phyloP scores from a whole-genome alignment of 2,329 filamentous ascomycete genomes.

The Lachnellula hyalina region DNA sequence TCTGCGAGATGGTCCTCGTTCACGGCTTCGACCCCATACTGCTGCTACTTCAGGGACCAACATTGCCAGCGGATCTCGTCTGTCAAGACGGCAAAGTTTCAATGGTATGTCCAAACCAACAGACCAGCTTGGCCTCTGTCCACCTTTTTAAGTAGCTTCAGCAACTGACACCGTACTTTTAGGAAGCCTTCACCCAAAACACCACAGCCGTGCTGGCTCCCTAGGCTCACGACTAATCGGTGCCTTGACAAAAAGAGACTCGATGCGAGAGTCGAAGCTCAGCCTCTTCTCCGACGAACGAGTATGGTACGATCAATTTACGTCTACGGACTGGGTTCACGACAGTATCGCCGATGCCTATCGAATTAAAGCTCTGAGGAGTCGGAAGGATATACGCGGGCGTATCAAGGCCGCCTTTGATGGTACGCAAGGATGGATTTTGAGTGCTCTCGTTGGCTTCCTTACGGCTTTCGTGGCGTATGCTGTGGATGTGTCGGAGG shows the following conservation, averaged over 20 bases:
- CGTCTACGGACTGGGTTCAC: conserved; percentile 96
- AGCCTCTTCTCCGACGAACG: conserved; percentile 74
- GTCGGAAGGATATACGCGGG: conserved; percentile 79
- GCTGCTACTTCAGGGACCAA: conserved; percentile 6
- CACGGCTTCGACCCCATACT: conserved; percentile 24
- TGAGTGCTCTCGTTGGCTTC: conserved; percentile 85
- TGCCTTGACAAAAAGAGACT: conserved; percentile 41
- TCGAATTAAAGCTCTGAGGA: conserved; percentile 76
- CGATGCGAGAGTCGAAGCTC: conserved; percentile 56
- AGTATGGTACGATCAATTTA: conserved; percentile 98
- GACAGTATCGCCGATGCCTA: conserved; percentile 94
- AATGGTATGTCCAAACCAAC: conserved; percentile 14
- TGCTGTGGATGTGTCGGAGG: conserved; percentile 80
- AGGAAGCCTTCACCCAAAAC: conserved; percentile 27
- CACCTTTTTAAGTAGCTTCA: neutral
- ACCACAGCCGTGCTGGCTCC: conserved; percentile 51
- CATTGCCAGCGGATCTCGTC: conserved; percentile 12
- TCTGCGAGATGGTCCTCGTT: conserved; percentile 22
- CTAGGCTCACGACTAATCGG: conserved; percentile 57
- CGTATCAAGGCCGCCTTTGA: conserved; percentile 73
- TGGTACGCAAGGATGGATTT: conserved; percentile 86
- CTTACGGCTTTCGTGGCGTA: conserved; percentile 84
- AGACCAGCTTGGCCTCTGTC: neutral
- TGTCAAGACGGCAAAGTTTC: conserved; percentile 25
- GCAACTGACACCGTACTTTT: conserved; percentile 1